phyloP scores from a whole-genome alignment of 176 grass and related monocot genomes.

The Zoysia pacifica region DNA sequence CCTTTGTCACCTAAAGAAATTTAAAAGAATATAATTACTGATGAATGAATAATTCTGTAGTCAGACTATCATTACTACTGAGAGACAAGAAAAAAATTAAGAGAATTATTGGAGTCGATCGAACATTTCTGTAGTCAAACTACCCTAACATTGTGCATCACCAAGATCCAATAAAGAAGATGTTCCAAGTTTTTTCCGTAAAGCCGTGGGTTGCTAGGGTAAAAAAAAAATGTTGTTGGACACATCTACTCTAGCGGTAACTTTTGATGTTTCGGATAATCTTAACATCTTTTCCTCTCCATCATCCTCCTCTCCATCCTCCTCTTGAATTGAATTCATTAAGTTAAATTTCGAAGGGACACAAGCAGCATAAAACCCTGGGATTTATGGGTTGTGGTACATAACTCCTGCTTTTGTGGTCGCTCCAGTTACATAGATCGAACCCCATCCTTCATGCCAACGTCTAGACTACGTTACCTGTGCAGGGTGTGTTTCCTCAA shows the following conservation, averaged over 20 bases:
- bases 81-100: not conserved
- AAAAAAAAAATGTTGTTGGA: not conserved
- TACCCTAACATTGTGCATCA: not conserved
- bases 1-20: not conserved
- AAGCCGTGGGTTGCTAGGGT: not conserved
- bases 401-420: not conserved
- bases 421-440: not conserved
- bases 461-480: not conserved
- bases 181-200: not conserved
- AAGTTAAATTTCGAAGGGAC: not conserved
- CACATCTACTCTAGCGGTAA: not conserved
- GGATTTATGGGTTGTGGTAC: not conserved
- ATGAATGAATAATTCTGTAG: slow-evolving; percentile 3
- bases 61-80: slow-evolving; percentile 18
- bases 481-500: not conserved
- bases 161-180: not conserved
- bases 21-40: not conserved
- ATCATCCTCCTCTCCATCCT: not conserved
- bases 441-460: not conserved
- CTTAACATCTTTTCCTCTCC: not conserved
- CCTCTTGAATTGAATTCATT: not conserved
- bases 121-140: not conserved
- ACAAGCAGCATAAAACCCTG: not conserved
- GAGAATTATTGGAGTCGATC: not conserved
- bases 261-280: not conserved